These are phyloP conservation scores for Tetradesmus lagerheimii DNA, from an alignment of 139 green algal genomes.

Conservation along the genomic window DNA sequence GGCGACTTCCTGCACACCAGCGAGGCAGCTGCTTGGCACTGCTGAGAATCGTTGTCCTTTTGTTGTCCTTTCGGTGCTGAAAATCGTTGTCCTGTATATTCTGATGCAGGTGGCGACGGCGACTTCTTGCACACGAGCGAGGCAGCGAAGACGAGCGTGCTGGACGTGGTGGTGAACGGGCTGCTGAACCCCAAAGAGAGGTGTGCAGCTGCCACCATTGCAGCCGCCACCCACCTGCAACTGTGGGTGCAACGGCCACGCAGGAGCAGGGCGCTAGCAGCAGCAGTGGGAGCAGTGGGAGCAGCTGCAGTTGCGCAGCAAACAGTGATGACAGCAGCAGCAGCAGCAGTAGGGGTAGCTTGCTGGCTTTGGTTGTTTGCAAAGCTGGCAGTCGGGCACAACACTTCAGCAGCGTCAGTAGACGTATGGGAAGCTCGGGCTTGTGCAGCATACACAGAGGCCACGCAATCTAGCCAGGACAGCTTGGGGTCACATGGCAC, in stretches of 20 bases:
- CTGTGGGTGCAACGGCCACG: not conserved
- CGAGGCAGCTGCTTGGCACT: too few species aligned
- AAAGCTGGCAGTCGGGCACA: too few species aligned
- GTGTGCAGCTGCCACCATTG: slow-evolving; percentile 16
- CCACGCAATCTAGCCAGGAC: too few species aligned
- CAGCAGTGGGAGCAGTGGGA: not conserved
- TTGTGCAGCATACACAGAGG: too few species aligned
- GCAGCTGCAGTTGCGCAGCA: not conserved
- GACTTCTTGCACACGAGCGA: slow-evolving; percentile 70
- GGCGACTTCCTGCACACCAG: slow-evolving; percentile 73
- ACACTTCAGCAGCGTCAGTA: too few species aligned
- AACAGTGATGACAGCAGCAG: not conserved
- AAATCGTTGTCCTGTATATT: too few species aligned
- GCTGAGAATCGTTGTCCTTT: too few species aligned
- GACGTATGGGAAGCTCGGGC: too few species aligned
- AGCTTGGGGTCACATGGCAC: too few species aligned
- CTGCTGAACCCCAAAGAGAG: slow-evolving; percentile 64
- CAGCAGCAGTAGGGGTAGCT: not conserved
- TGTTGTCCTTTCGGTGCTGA: too few species aligned
- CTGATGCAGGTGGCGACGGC: slow-evolving; percentile 76
- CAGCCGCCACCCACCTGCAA: too few species aligned
- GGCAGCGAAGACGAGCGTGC: slow-evolving; percentile 54
- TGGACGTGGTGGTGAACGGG: slow-evolving; percentile 78
- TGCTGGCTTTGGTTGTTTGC: not conserved
- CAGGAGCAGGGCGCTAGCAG: not conserved